Evolutionary conservation across 306 rosid genomes (phyloP).

Genomic region (Cyclanthera cordifolia): DNA sequence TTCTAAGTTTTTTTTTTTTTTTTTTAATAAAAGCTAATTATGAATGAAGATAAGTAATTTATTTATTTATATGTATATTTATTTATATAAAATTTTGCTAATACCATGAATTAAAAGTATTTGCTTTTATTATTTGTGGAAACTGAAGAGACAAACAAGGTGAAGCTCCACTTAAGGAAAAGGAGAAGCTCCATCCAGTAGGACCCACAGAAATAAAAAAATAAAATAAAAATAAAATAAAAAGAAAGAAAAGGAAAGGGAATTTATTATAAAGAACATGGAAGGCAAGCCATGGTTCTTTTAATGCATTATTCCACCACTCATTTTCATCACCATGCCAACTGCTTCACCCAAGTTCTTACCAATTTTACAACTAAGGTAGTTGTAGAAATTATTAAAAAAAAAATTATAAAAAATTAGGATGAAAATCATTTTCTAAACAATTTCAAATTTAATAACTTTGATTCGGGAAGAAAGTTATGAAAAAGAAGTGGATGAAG

Average conservation of each 20-base stretch:
- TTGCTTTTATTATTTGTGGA: not conserved
- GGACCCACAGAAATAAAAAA: not conserved
- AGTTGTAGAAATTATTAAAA: too few relatives aligned
- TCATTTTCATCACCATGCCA: not conserved
- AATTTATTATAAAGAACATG: constrained; percentile 2
- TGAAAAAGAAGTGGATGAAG: too few relatives aligned
- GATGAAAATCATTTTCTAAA: too few relatives aligned
- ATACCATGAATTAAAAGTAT: not conserved
- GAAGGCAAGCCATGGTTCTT: not conserved
- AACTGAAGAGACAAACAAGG: not conserved
- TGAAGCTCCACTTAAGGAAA: not conserved
- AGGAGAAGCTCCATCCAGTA: not conserved
- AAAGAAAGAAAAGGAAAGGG: not conserved
- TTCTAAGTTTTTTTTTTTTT: too few relatives aligned
- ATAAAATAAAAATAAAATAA: too few relatives aligned
- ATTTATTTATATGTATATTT: too few relatives aligned
- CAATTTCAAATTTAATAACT: too few relatives aligned
- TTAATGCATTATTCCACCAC: not conserved
- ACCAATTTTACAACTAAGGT: not conserved
- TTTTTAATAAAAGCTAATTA: too few relatives aligned
- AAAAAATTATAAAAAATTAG: too few relatives aligned
- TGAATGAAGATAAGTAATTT: too few relatives aligned
- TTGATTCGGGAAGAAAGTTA: too few relatives aligned
- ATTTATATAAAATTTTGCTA: too few relatives aligned
- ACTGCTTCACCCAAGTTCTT: not conserved